Percentiles rank a stretch among this genome's conserved stretches.
Conservation (phyloP, 1,139 yeast species). For the Protomyces pachydermus region DNA sequence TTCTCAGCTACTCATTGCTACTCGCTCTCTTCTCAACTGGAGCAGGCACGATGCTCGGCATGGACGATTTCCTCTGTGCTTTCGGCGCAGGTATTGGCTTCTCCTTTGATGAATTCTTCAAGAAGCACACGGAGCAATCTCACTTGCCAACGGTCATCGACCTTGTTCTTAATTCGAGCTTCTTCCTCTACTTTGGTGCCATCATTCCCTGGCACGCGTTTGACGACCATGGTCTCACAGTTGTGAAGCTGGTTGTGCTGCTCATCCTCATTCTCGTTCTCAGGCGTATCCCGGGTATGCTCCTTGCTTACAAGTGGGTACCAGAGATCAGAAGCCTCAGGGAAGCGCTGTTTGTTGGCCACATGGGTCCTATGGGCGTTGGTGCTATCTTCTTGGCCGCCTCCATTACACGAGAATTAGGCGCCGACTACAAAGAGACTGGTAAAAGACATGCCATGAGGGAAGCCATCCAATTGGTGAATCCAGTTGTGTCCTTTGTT, state of each 20-base stretch:
- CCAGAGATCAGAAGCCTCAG: slow-evolving; percentile 14
- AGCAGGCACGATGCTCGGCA: slow-evolving; percentile 21
- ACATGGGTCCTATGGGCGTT: slow-evolving; percentile 25
- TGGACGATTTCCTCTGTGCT: slow-evolving; percentile 14
- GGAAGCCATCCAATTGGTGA: slow-evolving; percentile 5
- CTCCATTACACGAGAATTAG: slow-evolving; percentile 7
- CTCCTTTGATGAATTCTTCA: slow-evolving; percentile 19
- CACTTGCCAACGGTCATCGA: slow-evolving; percentile 18
- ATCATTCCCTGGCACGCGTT: slow-evolving; percentile 17
- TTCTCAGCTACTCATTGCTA: slow-evolving; percentile 17
- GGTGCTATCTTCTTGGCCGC: slow-evolving; percentile 19
- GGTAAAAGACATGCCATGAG: background rate
- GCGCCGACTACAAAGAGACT: background rate
- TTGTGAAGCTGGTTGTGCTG: slow-evolving; percentile 14
- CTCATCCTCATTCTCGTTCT: slow-evolving; percentile 4
- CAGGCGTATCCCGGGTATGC: slow-evolving; percentile 8
- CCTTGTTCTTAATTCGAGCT: slow-evolving; percentile 14
- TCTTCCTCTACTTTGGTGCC: slow-evolving; percentile 25
- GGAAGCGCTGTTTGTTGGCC: slow-evolving; percentile 23
- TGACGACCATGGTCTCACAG: slow-evolving; percentile 3
- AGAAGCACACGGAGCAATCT: slow-evolving; percentile 9
- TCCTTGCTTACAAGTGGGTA: slow-evolving; percentile 1
- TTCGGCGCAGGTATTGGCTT: slow-evolving; percentile 23
- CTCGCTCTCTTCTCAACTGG: slow-evolving; percentile 15
- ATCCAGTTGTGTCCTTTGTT: slow-evolving; percentile 17